Base-by-base conservation (phyloP, 2,329 filamentous ascomycete genomes). In the Atkinsonella hypoxylon region DNA sequence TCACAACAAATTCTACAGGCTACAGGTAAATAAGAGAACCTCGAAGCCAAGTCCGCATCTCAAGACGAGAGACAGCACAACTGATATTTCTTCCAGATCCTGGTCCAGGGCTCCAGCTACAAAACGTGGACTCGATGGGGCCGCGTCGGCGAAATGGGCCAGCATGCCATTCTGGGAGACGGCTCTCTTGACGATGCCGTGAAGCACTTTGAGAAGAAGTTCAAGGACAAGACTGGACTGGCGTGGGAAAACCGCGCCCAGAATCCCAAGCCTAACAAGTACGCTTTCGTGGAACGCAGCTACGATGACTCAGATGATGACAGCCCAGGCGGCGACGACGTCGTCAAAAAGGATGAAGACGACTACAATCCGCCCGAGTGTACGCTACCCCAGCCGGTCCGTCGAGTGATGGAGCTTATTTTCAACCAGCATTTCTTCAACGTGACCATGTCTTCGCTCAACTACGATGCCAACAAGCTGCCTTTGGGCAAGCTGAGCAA, bases 401-500 rank as follows among this genome's bases (percentile, higher is more conserved):
- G 89, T 61, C 69, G 79, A 9, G 70, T 95, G 18, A 83, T 94
- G 75, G 70, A 82, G 53, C 78, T 95, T 56, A 94, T 95, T 53
- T 95, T 95, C 73, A 90, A 94, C 64, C 75, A 80, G 51, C 64
- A 82, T 20, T 83, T 83, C 62, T 89, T 94, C 64, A 72, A 78
- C 20, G 75, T 75, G 18, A 78, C 80, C 36, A 85, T 88, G 81
- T 63, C 67, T 1, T 71, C 77, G 1, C 71, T 88, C 56, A 85
- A 86, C 56, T 89, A 89, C 57, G 83, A 89, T 57, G 73, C 77
- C 10, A 74, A 84, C 55, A 94, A 94, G 64, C 71, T 95, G 40
- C 89, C 89, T 0, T 71, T 95, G 1, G 89, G 89, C 4, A 94
- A 93, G 62, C 75, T 95, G 22, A 88, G 86, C 72, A 89, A 90